These are phyloP conservation scores for Coffea eugenioides DNA, from an alignment of 257 asterid species.

Conservation along the genomic window DNA sequence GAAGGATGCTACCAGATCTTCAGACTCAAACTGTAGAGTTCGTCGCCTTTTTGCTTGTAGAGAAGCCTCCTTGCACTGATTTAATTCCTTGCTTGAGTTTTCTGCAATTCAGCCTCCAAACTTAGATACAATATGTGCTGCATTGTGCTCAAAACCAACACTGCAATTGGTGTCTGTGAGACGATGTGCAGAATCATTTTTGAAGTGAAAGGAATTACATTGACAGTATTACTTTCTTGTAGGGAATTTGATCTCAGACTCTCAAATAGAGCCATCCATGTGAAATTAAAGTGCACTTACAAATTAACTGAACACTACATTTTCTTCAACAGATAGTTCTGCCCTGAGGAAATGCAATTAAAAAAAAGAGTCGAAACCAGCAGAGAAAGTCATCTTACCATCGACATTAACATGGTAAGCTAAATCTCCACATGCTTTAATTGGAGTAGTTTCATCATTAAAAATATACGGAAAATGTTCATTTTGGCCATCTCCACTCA, in stretches of 20 bases:
- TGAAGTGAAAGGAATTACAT: background rate
- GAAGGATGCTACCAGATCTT: constrained; percentile 45
- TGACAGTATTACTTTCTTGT: background rate
- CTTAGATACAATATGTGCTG: constrained; percentile 4
- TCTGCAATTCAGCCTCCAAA: constrained; percentile 39
- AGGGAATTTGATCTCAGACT: background rate
- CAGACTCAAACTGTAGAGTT: constrained; percentile 73
- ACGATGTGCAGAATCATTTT: background rate
- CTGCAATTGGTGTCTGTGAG: background rate
- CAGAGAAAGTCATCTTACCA: constrained; percentile 34
- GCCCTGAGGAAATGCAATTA: background rate
- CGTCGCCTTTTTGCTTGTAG: constrained; percentile 80
- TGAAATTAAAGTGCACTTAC: background rate
- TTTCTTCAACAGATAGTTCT: background rate
- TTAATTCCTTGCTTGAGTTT: constrained; percentile 44
- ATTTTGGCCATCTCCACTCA: constrained; percentile 39
- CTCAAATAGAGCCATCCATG: background rate
- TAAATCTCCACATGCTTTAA: constrained; percentile 69
- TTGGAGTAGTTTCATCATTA: constrained; percentile 61
- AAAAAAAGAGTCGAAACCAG: background rate
- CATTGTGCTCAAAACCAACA: constrained; percentile 3
- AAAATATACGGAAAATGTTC: constrained; percentile 46
- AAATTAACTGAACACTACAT: background rate
- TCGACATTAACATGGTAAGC: constrained; percentile 39
- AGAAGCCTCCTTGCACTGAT: constrained; percentile 42